A percentile compares a stretch with the other conserved stretches of the same genome.
These are phyloP conservation scores for Arthrinium phaeospermum DNA, from an alignment of 2,329 filamentous ascomycete genomes.

Conservation along the genomic window DNA sequence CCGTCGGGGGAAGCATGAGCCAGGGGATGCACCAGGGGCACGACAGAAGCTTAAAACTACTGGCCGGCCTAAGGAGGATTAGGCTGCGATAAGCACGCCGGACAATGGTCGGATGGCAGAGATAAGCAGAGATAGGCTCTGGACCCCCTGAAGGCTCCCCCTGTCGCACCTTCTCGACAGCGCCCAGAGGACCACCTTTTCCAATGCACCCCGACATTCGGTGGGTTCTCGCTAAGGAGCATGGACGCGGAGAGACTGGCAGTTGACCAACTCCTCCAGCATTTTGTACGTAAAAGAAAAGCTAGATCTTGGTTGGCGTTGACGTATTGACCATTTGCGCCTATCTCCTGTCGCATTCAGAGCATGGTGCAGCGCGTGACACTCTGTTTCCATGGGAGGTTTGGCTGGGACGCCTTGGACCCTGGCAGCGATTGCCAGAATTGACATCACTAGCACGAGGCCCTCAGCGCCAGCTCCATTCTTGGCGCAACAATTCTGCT, in stretches of 20 bases:
- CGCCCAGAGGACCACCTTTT: neutral
- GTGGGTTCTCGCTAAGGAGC: neutral
- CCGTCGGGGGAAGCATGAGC: neutral
- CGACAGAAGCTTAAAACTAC: slow-evolving; percentile 11
- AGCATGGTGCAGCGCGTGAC: slow-evolving; percentile 10
- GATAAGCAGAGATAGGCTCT: neutral
- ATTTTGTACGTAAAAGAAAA: slow-evolving; percentile 4
- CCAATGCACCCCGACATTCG: slow-evolving; percentile 6
- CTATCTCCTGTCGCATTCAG: neutral
- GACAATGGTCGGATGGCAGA: neutral
- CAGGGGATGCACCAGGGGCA: neutral
- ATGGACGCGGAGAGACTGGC: slow-evolving; percentile 11
- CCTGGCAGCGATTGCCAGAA: neutral
- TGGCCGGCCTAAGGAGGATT: neutral
- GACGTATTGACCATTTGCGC: neutral
- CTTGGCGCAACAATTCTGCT: neutral
- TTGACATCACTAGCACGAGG: neutral
- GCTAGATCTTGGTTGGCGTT: slow-evolving; percentile 3
- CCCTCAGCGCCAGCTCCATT: neutral
- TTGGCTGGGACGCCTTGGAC: neutral
- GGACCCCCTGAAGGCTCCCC: neutral
- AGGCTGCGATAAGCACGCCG: slow-evolving; percentile 2
- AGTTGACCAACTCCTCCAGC: neutral
- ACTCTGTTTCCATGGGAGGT: neutral
- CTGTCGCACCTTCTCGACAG: neutral